Conservation (phyloP, 2,329 filamentous ascomycete genomes). For the Fusarium lateritium region DNA sequence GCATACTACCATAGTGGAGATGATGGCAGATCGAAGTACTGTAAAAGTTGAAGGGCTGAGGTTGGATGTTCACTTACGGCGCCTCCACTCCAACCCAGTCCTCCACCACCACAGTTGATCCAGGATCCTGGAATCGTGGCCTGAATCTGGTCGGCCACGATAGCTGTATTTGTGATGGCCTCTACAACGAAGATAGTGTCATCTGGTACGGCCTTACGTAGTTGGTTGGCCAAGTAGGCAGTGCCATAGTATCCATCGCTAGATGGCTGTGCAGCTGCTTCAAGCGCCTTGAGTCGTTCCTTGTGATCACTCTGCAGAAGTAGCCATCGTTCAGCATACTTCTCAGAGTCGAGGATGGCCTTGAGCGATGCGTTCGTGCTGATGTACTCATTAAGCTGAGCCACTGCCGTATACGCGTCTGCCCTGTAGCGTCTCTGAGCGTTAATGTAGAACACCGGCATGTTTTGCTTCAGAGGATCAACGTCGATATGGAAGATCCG, state of each 20-base stretch:
- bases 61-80: slow-evolving; percentile 55
- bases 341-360: neutral
- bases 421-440: slow-evolving; percentile 76
- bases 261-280: neutral
- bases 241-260: neutral
- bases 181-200: slow-evolving; percentile 80
- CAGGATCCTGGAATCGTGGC: slow-evolving; percentile 76
- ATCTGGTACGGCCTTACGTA: slow-evolving; percentile 43
- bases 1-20: too few relatives aligned
- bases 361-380: neutral
- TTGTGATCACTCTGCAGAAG: slow-evolving; percentile 5
- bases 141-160: slow-evolving; percentile 78
- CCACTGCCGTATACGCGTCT: slow-evolving; percentile 73
- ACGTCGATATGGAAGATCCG: slow-evolving; percentile 74
- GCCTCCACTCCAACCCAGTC: slow-evolving; percentile 83
- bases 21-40: too few relatives aligned
- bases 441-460: slow-evolving; percentile 79
- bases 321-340: slow-evolving; percentile 6
- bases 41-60: too few relatives aligned
- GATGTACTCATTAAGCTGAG: slow-evolving; percentile 20
- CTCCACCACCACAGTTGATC: slow-evolving; percentile 84
- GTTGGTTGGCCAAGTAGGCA: slow-evolving; percentile 2
- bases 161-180: slow-evolving; percentile 77
- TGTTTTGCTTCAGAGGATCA: slow-evolving; percentile 77
- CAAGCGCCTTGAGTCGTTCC: neutral